Evolutionary conservation across 306 rosid species (phyloP), one percentile per base, ranked within the genome.

Genomic region (Dalbergia cultrata): DNA sequence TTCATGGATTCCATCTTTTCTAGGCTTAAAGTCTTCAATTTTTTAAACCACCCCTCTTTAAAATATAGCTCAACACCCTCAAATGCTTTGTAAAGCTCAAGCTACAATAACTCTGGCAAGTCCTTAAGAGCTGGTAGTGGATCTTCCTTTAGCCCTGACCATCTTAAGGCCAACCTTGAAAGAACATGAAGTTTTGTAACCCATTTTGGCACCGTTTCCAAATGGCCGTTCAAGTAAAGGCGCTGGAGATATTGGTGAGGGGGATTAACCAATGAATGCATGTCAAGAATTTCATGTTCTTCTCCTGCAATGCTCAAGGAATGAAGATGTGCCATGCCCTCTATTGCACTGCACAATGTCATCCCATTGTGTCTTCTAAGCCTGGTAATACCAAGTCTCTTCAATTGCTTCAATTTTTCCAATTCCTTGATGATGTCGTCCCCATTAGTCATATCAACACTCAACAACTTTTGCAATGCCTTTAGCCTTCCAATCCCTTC

Each of bases 401-500:
- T 73, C 16, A 73, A 19, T 19, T 41, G 67, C 67, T 59, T 73
- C 56, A 73, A 41, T 16, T 3, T 73, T 8, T 35, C 14, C 41
- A 73, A 1, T 22, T 73, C 78, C 18, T 58, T 41, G 13, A 58
- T 73, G 9, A 73, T 2, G 39, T 5, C 5, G 13, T 35, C 78
- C 41, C 65, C 67, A 56, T 68, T 19, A 14, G 62, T 67, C 34
- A 34, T 49, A 35, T 78, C 69, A 10, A 78, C 59, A 13, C 8
- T 6, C 3, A 31, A 0, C 10, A 67, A 37, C 5, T 9, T 56
- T 9, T 67, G 75, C 19, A 78, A 19, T 13, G 22, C 47, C 21
- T 3, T 57, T 57, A 68, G n/a, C 43, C 60, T 33, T 21, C 82
- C 82, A 26, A 78, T n/a, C 59, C 59, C 68, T 7, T 68, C 57